Conservation (phyloP, 306 rosid genomes). For the Pyrus betulifolia region DNA sequence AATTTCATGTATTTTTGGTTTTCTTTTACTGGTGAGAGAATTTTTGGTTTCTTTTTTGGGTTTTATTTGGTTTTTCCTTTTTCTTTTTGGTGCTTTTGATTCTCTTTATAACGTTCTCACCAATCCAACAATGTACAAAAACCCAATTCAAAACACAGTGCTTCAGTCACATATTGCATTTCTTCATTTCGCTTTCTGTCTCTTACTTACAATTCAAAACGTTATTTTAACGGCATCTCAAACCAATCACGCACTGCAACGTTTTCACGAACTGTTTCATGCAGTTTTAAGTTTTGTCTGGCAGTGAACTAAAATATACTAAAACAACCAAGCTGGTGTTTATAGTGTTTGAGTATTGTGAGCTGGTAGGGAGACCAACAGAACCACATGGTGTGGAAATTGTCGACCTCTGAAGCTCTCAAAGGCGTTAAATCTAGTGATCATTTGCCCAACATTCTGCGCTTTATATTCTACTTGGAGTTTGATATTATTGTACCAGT, state of each 20-base stretch:
- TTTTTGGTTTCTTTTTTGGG: background rate
- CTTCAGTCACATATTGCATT: constrained; percentile 14
- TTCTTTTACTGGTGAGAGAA: constrained; percentile 33
- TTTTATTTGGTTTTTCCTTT: constrained; percentile 5
- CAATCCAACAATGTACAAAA: constrained; percentile 35
- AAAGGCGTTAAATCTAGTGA: constrained; percentile 3
- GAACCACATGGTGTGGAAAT: constrained; percentile 25
- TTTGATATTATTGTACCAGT: background rate
- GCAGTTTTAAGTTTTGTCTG: background rate
- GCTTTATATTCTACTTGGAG: constrained; percentile 2
- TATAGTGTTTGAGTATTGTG: constrained; percentile 16
- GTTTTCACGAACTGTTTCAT: background rate
- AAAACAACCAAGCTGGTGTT: constrained; percentile 10
- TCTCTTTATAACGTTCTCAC: constrained; percentile 12
- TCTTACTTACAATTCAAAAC: too few species aligned
- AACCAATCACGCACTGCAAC: background rate
- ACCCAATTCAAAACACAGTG: constrained; percentile 8
- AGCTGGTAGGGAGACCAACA: constrained; percentile 45
- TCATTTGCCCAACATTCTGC: constrained; percentile 27
- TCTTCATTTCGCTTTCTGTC: background rate
- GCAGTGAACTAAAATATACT: background rate
- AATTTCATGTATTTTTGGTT: constrained; percentile 30
- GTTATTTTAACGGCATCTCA: fast-evolving
- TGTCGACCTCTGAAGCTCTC: constrained; percentile 18
- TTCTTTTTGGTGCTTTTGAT: constrained; percentile 9